Evolutionary conservation across 2,329 filamentous ascomycete species (phyloP).

Genomic region (Ophiosphaerella herpotricha): DNA sequence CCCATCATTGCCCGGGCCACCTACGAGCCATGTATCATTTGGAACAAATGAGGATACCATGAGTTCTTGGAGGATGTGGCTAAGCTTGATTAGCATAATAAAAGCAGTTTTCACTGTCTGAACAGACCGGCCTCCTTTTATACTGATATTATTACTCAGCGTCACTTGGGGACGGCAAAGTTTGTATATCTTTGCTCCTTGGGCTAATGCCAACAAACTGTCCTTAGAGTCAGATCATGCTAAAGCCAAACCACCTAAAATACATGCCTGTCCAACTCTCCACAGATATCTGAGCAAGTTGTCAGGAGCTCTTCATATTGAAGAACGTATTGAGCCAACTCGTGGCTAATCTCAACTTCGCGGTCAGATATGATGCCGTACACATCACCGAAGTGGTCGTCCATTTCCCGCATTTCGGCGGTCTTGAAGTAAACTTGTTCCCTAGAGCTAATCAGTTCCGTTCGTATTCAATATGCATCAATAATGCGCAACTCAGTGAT

Average conservation of each 20-base stretch:
- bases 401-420: conserved; percentile 76
- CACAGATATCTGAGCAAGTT: conserved; percentile 76
- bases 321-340: conserved; percentile 72
- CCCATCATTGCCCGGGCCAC: conserved; percentile 52
- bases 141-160: conserved; percentile 69
- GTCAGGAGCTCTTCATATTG: conserved; percentile 69
- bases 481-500: conserved; percentile 57
- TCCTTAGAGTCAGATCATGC: conserved; percentile 17
- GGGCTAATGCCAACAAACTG: conserved; percentile 77
- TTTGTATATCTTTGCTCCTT: conserved; percentile 75
- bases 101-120: not conserved
- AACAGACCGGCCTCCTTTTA: conserved; percentile 71
- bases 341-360: conserved; percentile 86
- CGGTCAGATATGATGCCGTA: conserved; percentile 86
- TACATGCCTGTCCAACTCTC: conserved; percentile 73
- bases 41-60: conserved; percentile 79
- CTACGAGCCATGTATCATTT: conserved; percentile 74
- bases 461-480: too few relatives aligned
- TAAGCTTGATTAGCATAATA: conserved; percentile 23
- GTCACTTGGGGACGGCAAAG: conserved; percentile 73
- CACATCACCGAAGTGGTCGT: conserved; percentile 80
- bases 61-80: conserved; percentile 84
- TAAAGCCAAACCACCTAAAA: too few relatives aligned
- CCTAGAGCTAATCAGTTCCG: conserved; percentile 9
- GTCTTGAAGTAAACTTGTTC: conserved; percentile 86